phyloP scores from a whole-genome alignment of 768 basidiomycete genomes.

The Lentinula guzmanii region DNA sequence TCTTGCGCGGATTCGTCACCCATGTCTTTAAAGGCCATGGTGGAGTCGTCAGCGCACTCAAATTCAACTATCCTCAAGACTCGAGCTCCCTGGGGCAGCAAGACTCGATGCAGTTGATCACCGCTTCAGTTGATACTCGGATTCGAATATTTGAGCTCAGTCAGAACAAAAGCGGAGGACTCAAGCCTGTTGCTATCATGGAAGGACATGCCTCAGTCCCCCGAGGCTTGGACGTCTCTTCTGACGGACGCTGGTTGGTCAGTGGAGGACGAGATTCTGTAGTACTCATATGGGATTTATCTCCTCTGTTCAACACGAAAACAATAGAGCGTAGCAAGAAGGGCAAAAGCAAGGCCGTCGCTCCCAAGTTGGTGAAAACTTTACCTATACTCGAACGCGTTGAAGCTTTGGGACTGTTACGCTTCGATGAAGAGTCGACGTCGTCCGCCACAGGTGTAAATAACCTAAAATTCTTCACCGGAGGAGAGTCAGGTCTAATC shows the following conservation, averaged over 20 bases:
- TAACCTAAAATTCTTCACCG: conserved; percentile 73
- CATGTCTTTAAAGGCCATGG: conserved; percentile 96
- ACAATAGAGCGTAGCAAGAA: conserved; percentile 26
- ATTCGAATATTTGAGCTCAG: conserved; percentile 89
- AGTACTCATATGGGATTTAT: conserved; percentile 87
- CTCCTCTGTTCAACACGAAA: conserved; percentile 19
- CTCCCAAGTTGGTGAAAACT: conserved; percentile 67
- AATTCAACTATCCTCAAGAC: conserved; percentile 75
- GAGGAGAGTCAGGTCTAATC: conserved; percentile 83
- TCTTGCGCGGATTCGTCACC: conserved; percentile 80
- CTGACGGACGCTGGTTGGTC: conserved; percentile 84
- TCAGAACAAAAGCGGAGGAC: conserved; percentile 47
- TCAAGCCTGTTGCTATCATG: conserved; percentile 69
- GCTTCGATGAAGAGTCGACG: conserved; percentile 40
- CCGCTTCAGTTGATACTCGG: conserved; percentile 87
- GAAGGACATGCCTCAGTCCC: conserved; percentile 97
- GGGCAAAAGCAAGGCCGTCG: conserved; percentile 38
- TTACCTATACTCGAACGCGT: conserved; percentile 81
- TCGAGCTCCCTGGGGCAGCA: conserved; percentile 39
- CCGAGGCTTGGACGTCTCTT: conserved; percentile 78
- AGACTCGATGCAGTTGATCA: conserved; percentile 72
- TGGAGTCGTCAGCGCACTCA: conserved; percentile 90
- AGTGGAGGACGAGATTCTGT: conserved; percentile 93
- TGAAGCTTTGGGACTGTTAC: conserved; percentile 77
- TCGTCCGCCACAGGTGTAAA: conserved; percentile 32